Base-by-base conservation (phyloP, 2,329 filamentous ascomycete genomes). In the Cryphonectria nitschkei region DNA sequence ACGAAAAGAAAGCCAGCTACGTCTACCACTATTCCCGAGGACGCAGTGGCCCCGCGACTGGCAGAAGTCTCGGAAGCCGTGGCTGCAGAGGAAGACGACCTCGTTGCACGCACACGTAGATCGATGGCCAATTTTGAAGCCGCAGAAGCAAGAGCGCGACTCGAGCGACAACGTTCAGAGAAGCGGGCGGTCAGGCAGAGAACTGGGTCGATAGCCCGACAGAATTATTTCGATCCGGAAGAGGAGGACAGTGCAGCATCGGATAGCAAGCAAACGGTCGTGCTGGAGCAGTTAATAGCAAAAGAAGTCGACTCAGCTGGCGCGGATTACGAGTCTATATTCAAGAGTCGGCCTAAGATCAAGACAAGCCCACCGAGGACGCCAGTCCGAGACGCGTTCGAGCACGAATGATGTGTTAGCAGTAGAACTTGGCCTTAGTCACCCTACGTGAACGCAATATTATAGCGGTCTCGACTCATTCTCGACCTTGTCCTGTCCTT, bases 281-380 rank as follows among this genome's bases (percentile, higher is more conserved):
- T 92, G 11, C 85, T 87, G 0, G 91, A 95, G 76, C 87, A 91
- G 74, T 81, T 97, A 56, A 90, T 97, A 70, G 86, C 86, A 22
- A 86, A 90, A 68, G 90, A 93, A 74, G 66, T 63, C 2, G 41
- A 68, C 41, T 56, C 61, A 50, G 56, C 19, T 13, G 70, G 63
- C 1, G 69, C 62, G 63, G 93, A 97, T 72, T 92, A 94, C 79
- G 91, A 92, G 71, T 92, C 91, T 37, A 91, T 97, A 0, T 98
- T 98, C 79, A 93, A 91, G 81, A 95, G 93, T 74, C 82, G 95
- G 74, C 95, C 95, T 0, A 92, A 90, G 79, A 89, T 98, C 74
- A 90, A 91, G 74, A 88, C 88, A 14, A 97, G 94, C 78, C 94
- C 94, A 1, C 79, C 89, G 2, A 82, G 83, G 11, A 87, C 83